A percentile compares a stretch with the other conserved stretches of the same genome.
phyloP scores from a whole-genome alignment of 2,329 filamentous ascomycete genomes.

The Diaporthe nobilis region DNA sequence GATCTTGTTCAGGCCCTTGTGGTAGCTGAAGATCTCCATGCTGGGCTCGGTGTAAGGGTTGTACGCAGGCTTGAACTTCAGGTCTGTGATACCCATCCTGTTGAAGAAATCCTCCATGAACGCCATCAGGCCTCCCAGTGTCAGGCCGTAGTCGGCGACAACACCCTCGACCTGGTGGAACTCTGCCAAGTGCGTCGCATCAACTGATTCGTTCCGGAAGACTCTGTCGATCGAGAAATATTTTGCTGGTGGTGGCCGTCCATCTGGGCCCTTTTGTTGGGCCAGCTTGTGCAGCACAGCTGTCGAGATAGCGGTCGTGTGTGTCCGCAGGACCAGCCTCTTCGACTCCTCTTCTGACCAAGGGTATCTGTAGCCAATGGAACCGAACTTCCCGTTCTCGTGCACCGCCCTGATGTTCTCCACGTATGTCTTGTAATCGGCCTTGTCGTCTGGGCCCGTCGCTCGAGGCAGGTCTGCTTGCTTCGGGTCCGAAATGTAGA shows the following conservation, averaged over 20 bases:
- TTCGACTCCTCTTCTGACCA: slow-evolving; percentile 91
- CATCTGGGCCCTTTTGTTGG: slow-evolving; percentile 81
- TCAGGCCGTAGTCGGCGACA: slow-evolving; percentile 95
- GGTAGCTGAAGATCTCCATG: slow-evolving; percentile 98
- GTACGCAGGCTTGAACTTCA: slow-evolving; percentile 97
- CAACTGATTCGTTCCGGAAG: slow-evolving; percentile 96
- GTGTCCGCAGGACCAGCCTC: slow-evolving; percentile 91
- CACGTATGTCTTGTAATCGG: slow-evolving; percentile 88
- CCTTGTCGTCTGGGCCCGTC: slow-evolving; percentile 66
- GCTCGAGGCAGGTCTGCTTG: slow-evolving; percentile 78
- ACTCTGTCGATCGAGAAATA: slow-evolving; percentile 99
- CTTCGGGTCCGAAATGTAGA: slow-evolving; percentile 92
- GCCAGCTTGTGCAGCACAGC: slow-evolving; percentile 93
- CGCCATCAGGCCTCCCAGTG: slow-evolving; percentile 90
- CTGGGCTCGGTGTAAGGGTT: slow-evolving; percentile 93
- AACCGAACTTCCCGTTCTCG: slow-evolving; percentile 91
- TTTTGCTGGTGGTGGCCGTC: slow-evolving; percentile 77
- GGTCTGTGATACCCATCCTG: slow-evolving; percentile 89
- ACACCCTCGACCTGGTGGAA: slow-evolving; percentile 99
- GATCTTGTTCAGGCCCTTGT: slow-evolving; percentile 89
- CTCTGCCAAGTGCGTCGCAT: slow-evolving; percentile 95
- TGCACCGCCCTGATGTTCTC: slow-evolving; percentile 90
- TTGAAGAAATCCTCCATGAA: slow-evolving; percentile 95
- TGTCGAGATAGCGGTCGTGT: slow-evolving; percentile 93
- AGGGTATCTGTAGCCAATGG: slow-evolving; percentile 95